phyloP scores from a whole-genome alignment of 2,329 filamentous ascomycete genomes.

The Cladophialophora chaetospira region DNA sequence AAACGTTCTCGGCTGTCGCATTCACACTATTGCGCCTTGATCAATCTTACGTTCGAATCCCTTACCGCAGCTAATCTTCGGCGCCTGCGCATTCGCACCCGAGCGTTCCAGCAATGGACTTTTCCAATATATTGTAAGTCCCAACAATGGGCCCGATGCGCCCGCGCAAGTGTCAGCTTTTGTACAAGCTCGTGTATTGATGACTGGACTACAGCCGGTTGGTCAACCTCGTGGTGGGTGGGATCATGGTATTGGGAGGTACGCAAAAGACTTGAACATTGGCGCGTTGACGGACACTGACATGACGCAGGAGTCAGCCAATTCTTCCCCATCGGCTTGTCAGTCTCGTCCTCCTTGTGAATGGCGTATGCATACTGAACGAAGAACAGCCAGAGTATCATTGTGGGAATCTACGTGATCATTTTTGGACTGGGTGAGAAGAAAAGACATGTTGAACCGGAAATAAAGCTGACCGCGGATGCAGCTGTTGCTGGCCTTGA shows the following conservation, averaged over 20 bases:
- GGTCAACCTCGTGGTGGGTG: constrained; percentile 86
- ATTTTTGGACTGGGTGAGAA: constrained; percentile 80
- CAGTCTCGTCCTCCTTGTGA: constrained; percentile 19
- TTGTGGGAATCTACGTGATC: constrained; percentile 85
- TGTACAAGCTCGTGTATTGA: constrained; percentile 6
- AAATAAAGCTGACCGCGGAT: constrained; percentile 30
- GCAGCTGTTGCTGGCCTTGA: constrained; percentile 74
- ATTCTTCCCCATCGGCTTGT: constrained; percentile 46
- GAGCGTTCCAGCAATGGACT: too few species aligned
- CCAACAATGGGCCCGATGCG: constrained; percentile 15
- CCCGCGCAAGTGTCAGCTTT: neutral
- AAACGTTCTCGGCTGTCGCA: neutral
- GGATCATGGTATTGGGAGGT: constrained; percentile 84
- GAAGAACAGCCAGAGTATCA: constrained; percentile 63
- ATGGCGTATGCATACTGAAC: constrained; percentile 18
- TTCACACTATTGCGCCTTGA: too few species aligned
- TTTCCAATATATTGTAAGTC: constrained; percentile 87
- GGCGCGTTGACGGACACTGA: constrained; percentile 26
- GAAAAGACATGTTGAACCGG: neutral
- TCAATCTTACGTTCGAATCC: too few species aligned
- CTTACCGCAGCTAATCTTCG: too few species aligned
- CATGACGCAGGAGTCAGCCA: constrained; percentile 43
- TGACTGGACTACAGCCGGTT: constrained; percentile 68
- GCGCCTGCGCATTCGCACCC: too few species aligned
- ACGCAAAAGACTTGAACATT: constrained; percentile 38